Evolutionary conservation across 768 basidiomycete species (phyloP), one percentile per base, ranked within the genome.

Genomic region (Panaeolus cyanescens): DNA sequence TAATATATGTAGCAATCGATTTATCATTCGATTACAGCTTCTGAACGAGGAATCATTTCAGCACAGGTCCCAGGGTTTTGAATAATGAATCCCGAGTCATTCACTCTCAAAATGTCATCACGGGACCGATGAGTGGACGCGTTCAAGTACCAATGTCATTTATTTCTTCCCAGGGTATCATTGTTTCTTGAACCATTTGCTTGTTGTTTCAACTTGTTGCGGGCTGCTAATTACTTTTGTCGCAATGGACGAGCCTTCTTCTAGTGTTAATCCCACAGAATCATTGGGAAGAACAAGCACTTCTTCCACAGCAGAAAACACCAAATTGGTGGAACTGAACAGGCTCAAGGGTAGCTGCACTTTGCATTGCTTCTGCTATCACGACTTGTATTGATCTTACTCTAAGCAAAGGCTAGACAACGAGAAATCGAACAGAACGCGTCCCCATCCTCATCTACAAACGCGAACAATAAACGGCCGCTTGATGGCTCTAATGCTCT

Each of bases 391-490:
- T 30, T 32, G 12, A 58, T 64, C 34, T 58, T 58, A 53, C 37
- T 5, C 54, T 60, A 64, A 92, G 92, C 93, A 3, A 95, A 95
- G 74, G 89, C 87, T 30, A 84, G 78, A 34, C 89, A 92, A 71
- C 83, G 89, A 53, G 83, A 87, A 67, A 81, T 79, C 58, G 91
- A 92, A 67, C 79, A 84, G 56, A 79, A 79, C 40, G 70, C 79
- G 0, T 77, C 82, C 1, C 74, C 80, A 0, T 86, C 86, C 17
- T 74, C 75, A 15, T 66, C 64, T 10, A 68, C 68, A 6, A 95
- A 94, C 74, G 67, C 75, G n/a, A 88, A 93, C 68, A 84, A 85
- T 66, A 96, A 95, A 70, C 85, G 94, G 28, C 87, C 91, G 0
- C 73, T 95, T 3, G 77, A 75, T 42, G 83, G 83, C 28, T 76